Base-by-base conservation (phyloP, 306 rosid genomes). In the Bauhinia variegata region DNA sequence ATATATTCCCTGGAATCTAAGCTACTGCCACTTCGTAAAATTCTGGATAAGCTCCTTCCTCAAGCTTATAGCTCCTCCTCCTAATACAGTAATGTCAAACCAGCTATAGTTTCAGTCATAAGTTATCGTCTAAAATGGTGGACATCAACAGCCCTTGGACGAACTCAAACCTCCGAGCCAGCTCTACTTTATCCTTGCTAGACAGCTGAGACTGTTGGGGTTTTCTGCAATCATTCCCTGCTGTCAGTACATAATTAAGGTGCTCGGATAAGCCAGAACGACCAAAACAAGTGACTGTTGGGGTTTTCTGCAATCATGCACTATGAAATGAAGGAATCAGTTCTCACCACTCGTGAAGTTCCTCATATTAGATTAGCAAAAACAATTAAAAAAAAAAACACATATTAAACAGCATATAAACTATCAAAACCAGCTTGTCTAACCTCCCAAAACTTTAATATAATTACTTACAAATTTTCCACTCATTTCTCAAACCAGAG, bases 131-230 rank as follows among this genome's bases (percentile, higher is more conserved):
- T 47, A 89, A 70, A 50, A 92, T 79, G 7, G 96, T 89, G 31
- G 96, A 89, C 80, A 89, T 43, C 73, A 92, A 61, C 63, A 92
- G 76, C 70, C 95, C 98, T 75, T 80, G 91, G 37, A 87, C 85
- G 43, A 92, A 92, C 69, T 89, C 86, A 43, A 83, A 82, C 80
- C 83, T 87, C 23, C 86, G 85, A 32, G 86, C 80, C 63, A 80
- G 86, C 86, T 92, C 96, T 81, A 72, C 75, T 54, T 77, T 79
- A 52, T 92, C 96, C 80, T 86, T 79, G 15, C 68, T 70, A 2
- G 95, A 89, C n/a, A 83, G 41, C 55, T 54, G 71, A 42, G 69
- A n/a, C 64, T 74, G 83, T 47, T 68, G 70, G 10, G 71, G 54
- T 43, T 61, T 84, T 73, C 98, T 92, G 96, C 64, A 65, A 74